phyloP scores from a whole-genome alignment of 169 alveolate species.

The Fabrea salina region DNA sequence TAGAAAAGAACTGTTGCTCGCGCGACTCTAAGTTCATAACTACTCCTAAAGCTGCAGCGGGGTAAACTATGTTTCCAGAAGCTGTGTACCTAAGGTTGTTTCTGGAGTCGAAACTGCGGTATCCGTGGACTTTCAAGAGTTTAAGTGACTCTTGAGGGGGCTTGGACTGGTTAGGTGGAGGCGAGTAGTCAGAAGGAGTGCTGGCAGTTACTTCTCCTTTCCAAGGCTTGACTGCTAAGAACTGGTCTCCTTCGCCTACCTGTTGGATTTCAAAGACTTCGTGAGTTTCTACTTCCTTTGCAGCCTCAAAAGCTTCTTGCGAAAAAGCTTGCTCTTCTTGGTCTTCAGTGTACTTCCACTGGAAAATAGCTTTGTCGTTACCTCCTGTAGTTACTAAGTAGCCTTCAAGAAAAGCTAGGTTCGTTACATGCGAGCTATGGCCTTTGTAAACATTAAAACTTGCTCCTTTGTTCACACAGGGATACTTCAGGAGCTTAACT shows the following conservation, averaged over 20 bases:
- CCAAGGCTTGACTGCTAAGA: constrained; percentile 78
- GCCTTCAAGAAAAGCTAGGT: constrained; percentile 24
- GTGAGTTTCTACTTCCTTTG: background rate
- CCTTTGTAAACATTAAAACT: constrained; percentile 67
- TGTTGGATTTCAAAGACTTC: constrained; percentile 65
- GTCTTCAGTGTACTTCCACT: constrained; percentile 62
- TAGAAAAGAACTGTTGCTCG: constrained; percentile 64
- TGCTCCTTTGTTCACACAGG: constrained; percentile 67
- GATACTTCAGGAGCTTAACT: constrained; percentile 77
- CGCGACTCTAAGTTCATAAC: constrained; percentile 55
- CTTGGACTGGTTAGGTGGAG: constrained; percentile 29
- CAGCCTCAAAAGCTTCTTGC: background rate
- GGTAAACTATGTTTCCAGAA: constrained; percentile 62
- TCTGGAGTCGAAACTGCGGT: constrained; percentile 78
- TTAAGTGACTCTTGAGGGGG: constrained; percentile 18
- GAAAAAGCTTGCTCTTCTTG: background rate
- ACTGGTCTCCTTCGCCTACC: constrained; percentile 71
- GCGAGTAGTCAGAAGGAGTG: constrained; percentile 63
- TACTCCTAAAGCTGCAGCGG: constrained; percentile 84
- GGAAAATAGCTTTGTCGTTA: constrained; percentile 67
- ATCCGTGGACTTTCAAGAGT: constrained; percentile 76
- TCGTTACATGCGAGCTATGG: constrained; percentile 76
- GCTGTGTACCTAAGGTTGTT: constrained; percentile 69
- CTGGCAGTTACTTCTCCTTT: constrained; percentile 72
- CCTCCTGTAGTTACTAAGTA: constrained; percentile 72